Conservation (phyloP, 192 early-diverging fungal species). For the Entomortierella chlamydospora region DNA sequence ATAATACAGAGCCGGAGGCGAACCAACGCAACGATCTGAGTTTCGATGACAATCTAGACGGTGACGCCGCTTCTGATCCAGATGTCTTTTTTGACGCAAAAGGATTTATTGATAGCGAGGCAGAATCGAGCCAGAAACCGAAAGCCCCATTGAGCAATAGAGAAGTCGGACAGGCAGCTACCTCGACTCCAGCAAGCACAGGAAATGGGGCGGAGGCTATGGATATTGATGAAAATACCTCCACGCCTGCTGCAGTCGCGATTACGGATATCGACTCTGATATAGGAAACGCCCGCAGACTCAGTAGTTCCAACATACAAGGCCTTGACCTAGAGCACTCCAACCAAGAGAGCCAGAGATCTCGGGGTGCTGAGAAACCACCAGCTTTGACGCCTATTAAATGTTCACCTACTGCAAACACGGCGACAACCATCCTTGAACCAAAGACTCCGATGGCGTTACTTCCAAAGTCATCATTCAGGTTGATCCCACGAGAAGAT, state of each 20-base stretch:
- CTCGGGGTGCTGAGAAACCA: neutral
- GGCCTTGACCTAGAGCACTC: neutral
- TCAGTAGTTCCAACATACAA: neutral
- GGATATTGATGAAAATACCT: constrained; percentile 1
- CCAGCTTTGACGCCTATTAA: neutral
- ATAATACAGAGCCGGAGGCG: neutral
- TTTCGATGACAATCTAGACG: constrained; percentile 15
- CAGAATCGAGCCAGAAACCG: constrained; percentile 13
- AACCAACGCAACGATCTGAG: neutral
- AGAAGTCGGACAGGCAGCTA: neutral
- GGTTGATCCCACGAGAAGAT: constrained; percentile 39
- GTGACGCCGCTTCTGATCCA: constrained; percentile 24
- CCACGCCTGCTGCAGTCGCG: neutral
- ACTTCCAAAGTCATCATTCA: constrained; percentile 61
- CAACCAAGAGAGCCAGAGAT: neutral
- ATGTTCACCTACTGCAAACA: neutral
- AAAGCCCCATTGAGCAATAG: neutral
- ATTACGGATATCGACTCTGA: neutral
- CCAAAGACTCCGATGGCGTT: constrained; percentile 34
- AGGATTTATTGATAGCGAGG: constrained; percentile 34
- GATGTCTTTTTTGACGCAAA: constrained; percentile 53
- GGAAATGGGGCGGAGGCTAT: neutral
- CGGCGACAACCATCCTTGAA: constrained; percentile 10
- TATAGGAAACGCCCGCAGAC: no score
- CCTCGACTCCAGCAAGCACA: neutral